Evolutionary conservation across 306 rosid genomes (phyloP), one percentile per base, ranked within the genome.

Genomic region (Vigna angularis): DNA sequence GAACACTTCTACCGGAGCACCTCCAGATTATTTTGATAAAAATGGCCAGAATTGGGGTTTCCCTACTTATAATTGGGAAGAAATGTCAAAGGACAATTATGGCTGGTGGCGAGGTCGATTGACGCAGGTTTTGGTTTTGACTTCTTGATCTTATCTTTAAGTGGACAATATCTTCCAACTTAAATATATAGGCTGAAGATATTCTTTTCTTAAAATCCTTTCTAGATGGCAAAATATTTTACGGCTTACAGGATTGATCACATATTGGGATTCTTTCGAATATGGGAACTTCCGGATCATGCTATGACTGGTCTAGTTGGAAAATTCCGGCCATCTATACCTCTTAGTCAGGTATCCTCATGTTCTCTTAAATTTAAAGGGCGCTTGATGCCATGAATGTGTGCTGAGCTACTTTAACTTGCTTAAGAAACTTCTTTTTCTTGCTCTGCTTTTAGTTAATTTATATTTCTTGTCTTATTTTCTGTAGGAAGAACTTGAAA

Each of bases 41-140:
- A 95, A 89, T 85, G 98, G 98, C 42, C 98, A 95, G 91, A 95
- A 95, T 75, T 95, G 98, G 98, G 98, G 98, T 15, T 95, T 95
- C 80, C 98, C 98, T 50, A 95, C 98, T 42, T 95, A 95, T 87
- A 95, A 95, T 78, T 95, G 98, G 98, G 97, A 95, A 84, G 98
- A 92, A 80, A 95, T 95, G 98, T 89, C 97, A 17, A 95, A 88
- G 81, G 98, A 92, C 71, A 92, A 95, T 78, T 95, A 90, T 85
- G 93, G 83, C 79, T 95, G 98, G 98, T 95, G 98, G 98, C 86
- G 90, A 47, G 89, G 89, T 86, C 97, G 98, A 52, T 88, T 95
- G 72, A 83, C 98, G 18, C 98, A 95, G 98, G 98, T 95, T 80
- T 84, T 75, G 71, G 63, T 65, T 87, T 80, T 75, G 26, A 52